Evolutionary conservation across 768 basidiomycete species (phyloP).

Genomic region (Tylopilus cervinicoccineus): DNA sequence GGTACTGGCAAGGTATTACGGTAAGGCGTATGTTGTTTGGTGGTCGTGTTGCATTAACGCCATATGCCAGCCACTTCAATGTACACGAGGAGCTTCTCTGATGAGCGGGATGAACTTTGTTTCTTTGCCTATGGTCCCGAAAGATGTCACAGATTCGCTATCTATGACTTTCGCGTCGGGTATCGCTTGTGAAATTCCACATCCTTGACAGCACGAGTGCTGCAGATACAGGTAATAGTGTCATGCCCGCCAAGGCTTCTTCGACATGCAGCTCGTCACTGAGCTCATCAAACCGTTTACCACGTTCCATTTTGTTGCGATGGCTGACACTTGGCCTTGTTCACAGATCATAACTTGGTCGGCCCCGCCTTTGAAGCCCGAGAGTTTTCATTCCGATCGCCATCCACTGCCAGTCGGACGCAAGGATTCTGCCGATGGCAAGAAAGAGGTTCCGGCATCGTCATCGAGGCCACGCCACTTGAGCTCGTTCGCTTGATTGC

Average conservation of each 20-base stretch:
- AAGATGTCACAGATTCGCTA: not conserved
- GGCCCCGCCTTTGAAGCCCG: not conserved
- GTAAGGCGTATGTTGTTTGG: constrained; percentile 39
- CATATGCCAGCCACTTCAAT: constrained; percentile 41
- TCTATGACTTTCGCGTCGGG: not conserved
- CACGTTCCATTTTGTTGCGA: not conserved
- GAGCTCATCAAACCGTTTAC: too few relatives aligned
- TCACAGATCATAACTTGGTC: not conserved
- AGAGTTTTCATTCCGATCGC: not conserved
- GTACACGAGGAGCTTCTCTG: constrained; percentile 48
- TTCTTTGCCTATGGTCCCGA: not conserved
- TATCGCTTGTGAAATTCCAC: not conserved
- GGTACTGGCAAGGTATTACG: constrained; percentile 60
- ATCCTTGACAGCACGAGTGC: not conserved
- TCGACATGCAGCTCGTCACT: too few relatives aligned
- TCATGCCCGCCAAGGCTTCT: not conserved
- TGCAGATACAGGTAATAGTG: not conserved
- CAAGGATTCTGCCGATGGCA: not conserved
- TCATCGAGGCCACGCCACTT: not conserved
- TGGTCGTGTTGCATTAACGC: not conserved
- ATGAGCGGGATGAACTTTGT: not conserved
- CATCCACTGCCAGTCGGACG: not conserved
- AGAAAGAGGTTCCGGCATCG: not conserved
- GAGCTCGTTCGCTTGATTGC: not conserved
- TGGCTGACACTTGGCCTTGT: not conserved